Base-by-base conservation (phyloP, 148 eudicot species). In the Heliosperma pusillum region DNA sequence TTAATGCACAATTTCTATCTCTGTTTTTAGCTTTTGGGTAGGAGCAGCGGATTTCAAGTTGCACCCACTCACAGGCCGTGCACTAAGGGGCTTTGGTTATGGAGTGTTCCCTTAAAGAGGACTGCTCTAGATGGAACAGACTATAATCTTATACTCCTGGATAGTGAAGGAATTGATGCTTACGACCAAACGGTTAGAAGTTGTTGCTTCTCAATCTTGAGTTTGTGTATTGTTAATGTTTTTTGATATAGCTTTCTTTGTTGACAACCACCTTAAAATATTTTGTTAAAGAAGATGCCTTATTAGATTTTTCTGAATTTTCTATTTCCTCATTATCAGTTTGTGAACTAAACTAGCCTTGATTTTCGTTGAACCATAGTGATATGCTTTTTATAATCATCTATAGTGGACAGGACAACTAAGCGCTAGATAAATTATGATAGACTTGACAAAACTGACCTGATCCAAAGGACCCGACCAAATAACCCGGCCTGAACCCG, bases 101-200 rank as follows among this genome's bases (percentile, higher is more conserved):
- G 99, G 99, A 95, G 99, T 81, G 85, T 91, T 62, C 99, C 99
- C 16, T 13, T 95, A 58, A 88, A 83, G 88, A 90, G 93, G 80
- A 89, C 92, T 73, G 93, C 97, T 47, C 90, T 95, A 76, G 99
- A 90, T 85, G 97, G 97, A 82, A 92, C 98, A 26, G 98, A 88
- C 50, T 95, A 92, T 89, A 95, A 86, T 74, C 97, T 95, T 71
- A 81, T 95, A 78, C 89, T 95, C 19, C 80, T 95, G 79, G 97
- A 95, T 76, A 90, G 93, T 29, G 98, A 95, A 84, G 98, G 98
- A 66, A 90, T 95, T 80, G 98, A 95, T 89, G 97, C 98, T 21
- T 95, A 95, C 76, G 98, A 95, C 83, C 98, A 95, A 81, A 95
- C 98, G 85, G 98, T 95, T 21, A 79, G 91, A 67, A 42, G 72